These are phyloP conservation scores for Tetradesmus obliquus DNA, from an alignment of 139 green algal genomes.

Conservation along the genomic window DNA sequence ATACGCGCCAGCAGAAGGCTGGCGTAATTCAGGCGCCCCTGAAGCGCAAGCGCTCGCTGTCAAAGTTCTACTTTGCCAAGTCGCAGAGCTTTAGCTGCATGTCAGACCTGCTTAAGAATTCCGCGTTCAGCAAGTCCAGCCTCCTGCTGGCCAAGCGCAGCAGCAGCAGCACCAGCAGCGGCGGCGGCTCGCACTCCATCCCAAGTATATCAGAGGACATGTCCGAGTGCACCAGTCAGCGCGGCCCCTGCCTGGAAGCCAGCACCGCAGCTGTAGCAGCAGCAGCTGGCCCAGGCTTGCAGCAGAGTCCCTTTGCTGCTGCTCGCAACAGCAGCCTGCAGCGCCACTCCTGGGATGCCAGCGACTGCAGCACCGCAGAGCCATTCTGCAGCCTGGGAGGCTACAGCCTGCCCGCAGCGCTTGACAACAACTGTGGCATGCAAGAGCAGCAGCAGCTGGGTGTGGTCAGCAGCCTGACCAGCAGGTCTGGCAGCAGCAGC, in stretches of 20 bases:
- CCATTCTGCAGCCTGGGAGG: not conserved
- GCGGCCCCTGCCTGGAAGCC: not conserved
- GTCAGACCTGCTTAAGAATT: not conserved
- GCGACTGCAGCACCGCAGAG: not conserved
- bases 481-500: not conserved
- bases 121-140: not conserved
- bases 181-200: not conserved
- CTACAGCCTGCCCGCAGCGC: not conserved
- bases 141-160: constrained; percentile 35
- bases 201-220: constrained; percentile 13
- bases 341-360: constrained; percentile 22
- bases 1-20: not conserved
- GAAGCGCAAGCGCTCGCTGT: constrained; percentile 29
- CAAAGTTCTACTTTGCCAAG: constrained; percentile 34
- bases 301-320: not conserved
- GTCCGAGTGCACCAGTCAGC: not conserved
- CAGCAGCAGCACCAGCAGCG: not conserved
- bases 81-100: constrained; percentile 42
- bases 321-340: not conserved
- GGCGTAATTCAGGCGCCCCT: not conserved
- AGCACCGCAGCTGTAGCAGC: not conserved
- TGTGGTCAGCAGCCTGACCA: not conserved
- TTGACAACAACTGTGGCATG: not conserved
- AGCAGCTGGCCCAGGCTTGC: not conserved
- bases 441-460: constrained; percentile 1